These are phyloP conservation scores for Ophiostoma perfectum DNA, from an alignment of 2,329 filamentous ascomycete species.

Conservation along the genomic window DNA sequence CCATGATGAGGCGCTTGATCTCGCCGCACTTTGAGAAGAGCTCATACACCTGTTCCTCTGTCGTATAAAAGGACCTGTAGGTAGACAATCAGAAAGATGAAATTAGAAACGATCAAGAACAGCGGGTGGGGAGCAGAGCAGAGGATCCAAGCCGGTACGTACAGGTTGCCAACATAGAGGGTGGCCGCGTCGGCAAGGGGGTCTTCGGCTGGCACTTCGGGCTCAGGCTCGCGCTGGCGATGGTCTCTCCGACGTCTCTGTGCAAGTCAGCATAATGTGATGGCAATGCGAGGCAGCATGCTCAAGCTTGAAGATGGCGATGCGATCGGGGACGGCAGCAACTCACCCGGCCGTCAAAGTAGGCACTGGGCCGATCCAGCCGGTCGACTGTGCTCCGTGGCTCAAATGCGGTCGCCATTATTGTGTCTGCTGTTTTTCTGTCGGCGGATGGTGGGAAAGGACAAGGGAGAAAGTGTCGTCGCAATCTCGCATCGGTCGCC, in stretches of 20 bases:
- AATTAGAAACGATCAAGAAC: background rate
- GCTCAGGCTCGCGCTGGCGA: constrained; percentile 51
- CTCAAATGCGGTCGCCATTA: constrained; percentile 21
- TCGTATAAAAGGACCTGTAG: constrained; percentile 86
- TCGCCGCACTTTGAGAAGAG: constrained; percentile 94
- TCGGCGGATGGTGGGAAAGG: background rate
- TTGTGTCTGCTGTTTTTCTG: constrained; percentile 8
- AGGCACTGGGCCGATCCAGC: constrained; percentile 90
- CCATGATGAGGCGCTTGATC: constrained; percentile 97
- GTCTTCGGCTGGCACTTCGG: constrained; percentile 61
- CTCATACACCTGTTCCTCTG: constrained; percentile 97
- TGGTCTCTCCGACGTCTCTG: constrained; percentile 61
- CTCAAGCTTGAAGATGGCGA: background rate
- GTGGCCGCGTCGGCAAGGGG: constrained; percentile 84
- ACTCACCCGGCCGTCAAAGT: constrained; percentile 75
- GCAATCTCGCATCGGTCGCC: background rate
- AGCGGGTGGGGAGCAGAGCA: background rate
- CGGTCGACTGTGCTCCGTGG: constrained; percentile 74
- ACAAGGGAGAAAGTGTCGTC: background rate
- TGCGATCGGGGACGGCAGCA: constrained; percentile 8
- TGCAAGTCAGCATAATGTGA: background rate
- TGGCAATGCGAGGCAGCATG: constrained; percentile 23
- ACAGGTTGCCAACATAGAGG: constrained; percentile 96
- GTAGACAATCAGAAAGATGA: background rate
- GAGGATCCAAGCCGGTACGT: constrained; percentile 34